phyloP scores from a whole-genome alignment of 2,329 filamentous ascomycete species.

The Sphaerulina populicola region DNA sequence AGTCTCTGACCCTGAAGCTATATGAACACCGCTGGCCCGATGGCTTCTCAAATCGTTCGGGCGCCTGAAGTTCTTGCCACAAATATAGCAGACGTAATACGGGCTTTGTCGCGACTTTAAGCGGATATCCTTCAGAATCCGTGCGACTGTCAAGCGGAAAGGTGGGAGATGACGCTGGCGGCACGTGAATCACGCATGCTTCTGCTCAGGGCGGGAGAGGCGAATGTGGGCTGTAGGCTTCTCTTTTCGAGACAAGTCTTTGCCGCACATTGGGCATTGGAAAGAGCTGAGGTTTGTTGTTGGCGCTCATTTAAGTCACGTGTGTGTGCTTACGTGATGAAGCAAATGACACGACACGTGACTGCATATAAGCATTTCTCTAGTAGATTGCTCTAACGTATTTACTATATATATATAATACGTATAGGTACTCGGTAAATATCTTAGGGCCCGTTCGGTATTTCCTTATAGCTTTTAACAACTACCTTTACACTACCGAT shows the following conservation, averaged over 20 bases:
- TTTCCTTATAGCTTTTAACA: no score
- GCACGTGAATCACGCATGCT: not conserved
- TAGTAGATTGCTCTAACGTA: no score
- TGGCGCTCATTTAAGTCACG: no score
- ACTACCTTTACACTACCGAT: no score
- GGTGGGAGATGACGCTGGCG: not conserved
- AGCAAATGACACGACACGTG: no score
- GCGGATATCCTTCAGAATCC: no score
- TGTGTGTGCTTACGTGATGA: no score
- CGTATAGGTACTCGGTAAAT: no score
- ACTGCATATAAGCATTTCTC: no score
- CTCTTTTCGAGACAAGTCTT: slow-evolving; percentile 3
- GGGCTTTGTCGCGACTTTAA: no score
- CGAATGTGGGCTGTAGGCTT: slow-evolving; percentile 1
- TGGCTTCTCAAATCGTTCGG: slow-evolving; percentile 1
- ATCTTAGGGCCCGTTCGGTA: no score
- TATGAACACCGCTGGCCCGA: not conserved
- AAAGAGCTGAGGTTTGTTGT: not conserved
- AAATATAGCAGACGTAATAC: not conserved
- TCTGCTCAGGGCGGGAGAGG: not conserved
- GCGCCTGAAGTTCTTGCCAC: not conserved
- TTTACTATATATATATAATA: no score
- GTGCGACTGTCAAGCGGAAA: not conserved
- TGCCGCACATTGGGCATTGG: slow-evolving; percentile 2
- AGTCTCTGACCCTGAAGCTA: not conserved